A percentile compares a stretch with the other conserved stretches of the same genome.
Evolutionary conservation across 495 filamentous ascomycete species (phyloP).

Genomic region (Aspergillus hancockii): DNA sequence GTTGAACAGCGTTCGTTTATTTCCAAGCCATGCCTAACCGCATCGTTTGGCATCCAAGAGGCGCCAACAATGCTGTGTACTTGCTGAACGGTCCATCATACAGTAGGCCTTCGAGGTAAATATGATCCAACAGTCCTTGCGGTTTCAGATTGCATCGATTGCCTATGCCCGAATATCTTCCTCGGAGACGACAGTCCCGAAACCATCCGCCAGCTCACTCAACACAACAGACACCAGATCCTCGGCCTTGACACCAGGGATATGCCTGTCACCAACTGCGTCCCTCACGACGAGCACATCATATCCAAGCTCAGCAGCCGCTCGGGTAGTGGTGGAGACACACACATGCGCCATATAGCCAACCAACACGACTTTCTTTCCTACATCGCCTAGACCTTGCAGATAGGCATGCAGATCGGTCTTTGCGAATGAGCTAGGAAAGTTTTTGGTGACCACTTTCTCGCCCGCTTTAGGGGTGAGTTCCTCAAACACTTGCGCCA

Average conservation of each 20-base stretch:
- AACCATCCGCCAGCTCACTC: constrained; percentile 48
- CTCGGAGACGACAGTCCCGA: constrained; percentile 45
- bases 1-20: too few relatives aligned
- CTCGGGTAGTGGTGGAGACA: constrained; percentile 58
- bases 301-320: constrained; percentile 56
- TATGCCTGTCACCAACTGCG: constrained; percentile 60
- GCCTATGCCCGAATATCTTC: constrained; percentile 23
- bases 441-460: constrained; percentile 48
- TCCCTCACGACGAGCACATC: constrained; percentile 58
- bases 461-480: constrained; percentile 46
- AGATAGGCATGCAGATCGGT: constrained; percentile 47
- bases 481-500: constrained; percentile 56
- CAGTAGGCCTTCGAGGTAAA: too few relatives aligned
- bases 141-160: too few relatives aligned
- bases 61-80: too few relatives aligned
- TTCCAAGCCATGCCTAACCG: too few relatives aligned
- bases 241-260: constrained; percentile 49
- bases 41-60: too few relatives aligned
- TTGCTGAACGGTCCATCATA: too few relatives aligned
- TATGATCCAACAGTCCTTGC: too few relatives aligned
- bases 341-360: constrained; percentile 66
- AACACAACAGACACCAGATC: constrained; percentile 40
- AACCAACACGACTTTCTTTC: constrained; percentile 51
- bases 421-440: constrained; percentile 48
- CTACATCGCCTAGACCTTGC: constrained; percentile 29